Base-by-base conservation (phyloP, 176 grass and related monocot species). In the Eleusine indica region DNA sequence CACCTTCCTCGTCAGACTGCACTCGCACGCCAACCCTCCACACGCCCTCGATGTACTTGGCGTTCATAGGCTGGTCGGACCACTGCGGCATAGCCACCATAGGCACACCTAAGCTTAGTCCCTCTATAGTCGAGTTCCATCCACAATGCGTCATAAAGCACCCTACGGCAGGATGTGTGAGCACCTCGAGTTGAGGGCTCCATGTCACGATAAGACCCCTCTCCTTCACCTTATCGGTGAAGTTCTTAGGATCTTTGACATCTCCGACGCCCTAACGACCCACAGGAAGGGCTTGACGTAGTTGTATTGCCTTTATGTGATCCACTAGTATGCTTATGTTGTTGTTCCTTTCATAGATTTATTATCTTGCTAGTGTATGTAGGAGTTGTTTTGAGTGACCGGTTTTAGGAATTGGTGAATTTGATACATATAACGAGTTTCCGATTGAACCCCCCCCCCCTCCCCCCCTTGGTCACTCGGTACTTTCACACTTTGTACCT, bases 81-180 rank as follows among this genome's bases (percentile, higher is more conserved):
- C 85, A 94, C 1, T 97, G 62, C 25, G 91, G 89, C 87, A 90
- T 56, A 14, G 74, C 91, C 51, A 89, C 82, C 74, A 89, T 66
- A 6, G 73, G 83, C 57, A 87, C 82, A 0, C 79, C 83, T 3
- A 63, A 9, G 22, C 63, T 73, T 1, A 88, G 39, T n/a, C 48
- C 83, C 75, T 86, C 88, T 25, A 81, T 0, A 0, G 89, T 94
- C 0, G 94, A 97, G 86, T 97, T 97, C 89, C 94, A 97, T 0
- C 91, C 91, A 8, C 78, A 66, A 21, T 97, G 94, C 4, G 89
- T 91, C 14, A 92, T 30, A 49, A 97, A 97, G 49, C 94, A 97
- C 0, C 92, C 94, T 0, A 91, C 62, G 1, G 85, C 74, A 0
- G 53, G 35, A 68, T 98, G 90, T 0, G 80, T 85, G 5, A 95